These are phyloP conservation scores for Cercis canadensis DNA, from an alignment of 306 rosid species.

Conservation along the genomic window DNA sequence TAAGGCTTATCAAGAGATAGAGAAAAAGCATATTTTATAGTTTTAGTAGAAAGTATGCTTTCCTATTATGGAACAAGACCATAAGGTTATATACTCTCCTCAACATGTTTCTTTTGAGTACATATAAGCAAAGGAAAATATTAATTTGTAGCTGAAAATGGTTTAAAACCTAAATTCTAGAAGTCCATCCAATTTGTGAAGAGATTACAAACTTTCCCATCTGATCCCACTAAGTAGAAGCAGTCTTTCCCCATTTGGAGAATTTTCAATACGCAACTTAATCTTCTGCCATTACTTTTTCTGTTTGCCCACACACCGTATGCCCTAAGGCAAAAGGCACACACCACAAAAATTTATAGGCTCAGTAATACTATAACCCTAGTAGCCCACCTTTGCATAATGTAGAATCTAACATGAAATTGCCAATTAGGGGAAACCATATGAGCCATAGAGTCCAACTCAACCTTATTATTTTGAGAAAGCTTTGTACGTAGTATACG, in stretches of 20 bases:
- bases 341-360: constrained; percentile 22
- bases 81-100: no score
- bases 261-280: constrained; percentile 40
- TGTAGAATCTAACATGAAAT: constrained; percentile 26
- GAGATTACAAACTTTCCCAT: constrained; percentile 30
- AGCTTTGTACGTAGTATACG: constrained; percentile 23
- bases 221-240: constrained; percentile 14
- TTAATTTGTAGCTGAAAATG: constrained; percentile 35
- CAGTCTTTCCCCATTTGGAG: constrained; percentile 41
- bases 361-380: neutral
- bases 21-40: no score
- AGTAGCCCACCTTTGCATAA: no score
- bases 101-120: neutral
- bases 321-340: constrained; percentile 49
- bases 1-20: no score
- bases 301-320: constrained; percentile 32
- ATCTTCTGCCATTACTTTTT: constrained; percentile 36
- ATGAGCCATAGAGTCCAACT: constrained; percentile 21
- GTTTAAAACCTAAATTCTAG: constrained; percentile 30
- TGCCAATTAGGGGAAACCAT: constrained; percentile 46
- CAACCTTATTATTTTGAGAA: constrained; percentile 46
- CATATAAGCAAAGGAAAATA: constrained; percentile 27
- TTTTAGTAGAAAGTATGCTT: no score
- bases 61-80: no score
- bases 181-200: constrained; percentile 29